Evolutionary conservation across 805 yeast genomes (phyloP).

Genomic region (Metschnikowia koreensis): DNA sequence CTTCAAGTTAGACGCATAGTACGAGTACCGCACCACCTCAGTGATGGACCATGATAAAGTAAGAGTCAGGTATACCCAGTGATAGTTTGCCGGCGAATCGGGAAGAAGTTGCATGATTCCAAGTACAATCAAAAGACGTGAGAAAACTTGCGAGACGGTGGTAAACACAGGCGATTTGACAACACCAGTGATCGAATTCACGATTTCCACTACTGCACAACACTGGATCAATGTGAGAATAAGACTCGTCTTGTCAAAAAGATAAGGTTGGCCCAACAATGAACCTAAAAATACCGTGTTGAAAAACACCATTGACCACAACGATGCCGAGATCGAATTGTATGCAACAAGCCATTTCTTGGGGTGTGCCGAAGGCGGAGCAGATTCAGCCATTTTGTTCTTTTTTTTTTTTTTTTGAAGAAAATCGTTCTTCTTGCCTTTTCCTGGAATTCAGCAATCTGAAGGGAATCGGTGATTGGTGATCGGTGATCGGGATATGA

Average conservation of each 20-base stretch:
- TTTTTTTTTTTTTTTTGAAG: too few relatives aligned
- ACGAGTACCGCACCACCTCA: constrained; percentile 87
- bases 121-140: constrained; percentile 77
- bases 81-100: constrained; percentile 56
- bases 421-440: too few relatives aligned
- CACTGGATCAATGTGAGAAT: constrained; percentile 70
- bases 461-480: too few relatives aligned
- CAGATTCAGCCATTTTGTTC: neutral
- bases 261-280: constrained; percentile 59
- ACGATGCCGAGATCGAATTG: constrained; percentile 41
- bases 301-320: constrained; percentile 42
- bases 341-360: constrained; percentile 42
- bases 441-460: too few relatives aligned
- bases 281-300: constrained; percentile 36
- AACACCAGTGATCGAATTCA: constrained; percentile 72
- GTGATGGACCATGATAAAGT: constrained; percentile 88
- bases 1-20: constrained; percentile 68
- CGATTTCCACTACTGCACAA: constrained; percentile 75
- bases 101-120: constrained; percentile 83
- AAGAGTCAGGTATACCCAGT: constrained; percentile 64
- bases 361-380: constrained; percentile 16
- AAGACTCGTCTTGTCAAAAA: constrained; percentile 57
- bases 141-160: constrained; percentile 82
- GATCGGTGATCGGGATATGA: too few relatives aligned
- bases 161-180: constrained; percentile 86